Base-by-base conservation (phyloP, 2,329 filamentous ascomycete species). In the Colletotrichum sp. region DNA sequence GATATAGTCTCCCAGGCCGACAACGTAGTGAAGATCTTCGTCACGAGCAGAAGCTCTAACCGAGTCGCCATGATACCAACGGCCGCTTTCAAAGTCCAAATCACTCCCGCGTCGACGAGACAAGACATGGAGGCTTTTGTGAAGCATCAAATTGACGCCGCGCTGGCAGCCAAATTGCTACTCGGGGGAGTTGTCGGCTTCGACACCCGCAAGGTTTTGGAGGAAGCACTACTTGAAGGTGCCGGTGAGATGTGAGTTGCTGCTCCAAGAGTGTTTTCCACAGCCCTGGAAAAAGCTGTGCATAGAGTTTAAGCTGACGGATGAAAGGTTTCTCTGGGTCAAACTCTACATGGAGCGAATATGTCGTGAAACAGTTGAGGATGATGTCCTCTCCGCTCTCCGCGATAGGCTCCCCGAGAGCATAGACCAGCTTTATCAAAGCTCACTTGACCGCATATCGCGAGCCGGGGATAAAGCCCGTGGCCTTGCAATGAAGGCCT, bases 391-490 rank as follows among this genome's bases (percentile, higher is more conserved):
- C 3, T 11, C 29, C 6, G 11, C 11, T 4, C 2, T 71, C 1
- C 15, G 12, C 2, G 8, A 30, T 1, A 22, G 11, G 2, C 5
- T 39, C 5, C 69, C 69, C 6, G n/a, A 71, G 2, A 32, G 22
- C 6, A 55, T 71, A 2, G 11, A 71, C n/a, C 29, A 19, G 2
- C 11, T 71, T 2, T 71, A 71, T 12, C 39, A 71, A n/a, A 8
- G 0, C 2, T 34, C 22, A 12, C 39, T 71, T 0, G 16, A 34
- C 4, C 3, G n/a, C 8, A 55, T 71, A 6, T 11, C 6, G 1
- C 1, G 12, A 15, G 15, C 29, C 1, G 59, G 59, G 0, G 7
- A 13, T 2, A 3, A 15, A 0, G 36, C 5, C 5, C 36, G 29
- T 4, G 30, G 3, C 5, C 27, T 71, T 9, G 59, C 69, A 1